Evolutionary conservation across 176 grass and related monocot genomes (phyloP), one percentile per base, ranked within the genome.

Genomic region (Triticum dicoccoides): DNA sequence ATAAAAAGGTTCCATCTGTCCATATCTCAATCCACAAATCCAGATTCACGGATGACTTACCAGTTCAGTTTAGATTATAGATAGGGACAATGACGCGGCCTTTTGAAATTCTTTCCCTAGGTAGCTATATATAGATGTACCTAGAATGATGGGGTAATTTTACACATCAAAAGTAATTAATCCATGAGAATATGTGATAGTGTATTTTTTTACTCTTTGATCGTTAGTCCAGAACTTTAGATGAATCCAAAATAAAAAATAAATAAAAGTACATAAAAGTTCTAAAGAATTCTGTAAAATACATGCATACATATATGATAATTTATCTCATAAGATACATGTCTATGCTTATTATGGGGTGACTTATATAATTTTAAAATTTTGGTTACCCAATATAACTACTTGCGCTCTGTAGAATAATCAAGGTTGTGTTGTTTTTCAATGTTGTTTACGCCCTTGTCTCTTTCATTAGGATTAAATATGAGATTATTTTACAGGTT

Each of bases 91-190:
- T 70, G 52, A 72, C 41, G 5, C 64, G 64, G 77, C 81, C 52
- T 85, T 91, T 77, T 82, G 82, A 88, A 84, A 72, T 85, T 71
- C 9, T 56, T 49, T 70, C 51, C 56, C 42, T 21, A 7, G n/a
- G 11, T 25, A 52, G 11, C 23, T 71, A 69, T 5, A 21, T 71
- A 69, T 5, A 21, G 1, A 21, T 59, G 20, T 59, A 8, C 18
- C 24, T 76, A 66, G 33, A 13, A 29, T 18, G 21, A 3, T 30
- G 20, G 8, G 29, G 29, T 62, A 44, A 14, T 79, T 82, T 11
- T 27, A 61, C 66, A 35, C 64, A 32, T 58, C 18, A 21, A 59
- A 59, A 59, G 0, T 58, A 21, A 59, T 21, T 59, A 21, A 59
- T 59, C 18, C 7, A 5, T 5, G 17, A 56, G 52, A 17, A 56